Percentiles rank a stretch among this genome's conserved stretches.
phyloP scores from a whole-genome alignment of 1,284 basidiomycete genomes.

The Gyrodon tennesseensis region DNA sequence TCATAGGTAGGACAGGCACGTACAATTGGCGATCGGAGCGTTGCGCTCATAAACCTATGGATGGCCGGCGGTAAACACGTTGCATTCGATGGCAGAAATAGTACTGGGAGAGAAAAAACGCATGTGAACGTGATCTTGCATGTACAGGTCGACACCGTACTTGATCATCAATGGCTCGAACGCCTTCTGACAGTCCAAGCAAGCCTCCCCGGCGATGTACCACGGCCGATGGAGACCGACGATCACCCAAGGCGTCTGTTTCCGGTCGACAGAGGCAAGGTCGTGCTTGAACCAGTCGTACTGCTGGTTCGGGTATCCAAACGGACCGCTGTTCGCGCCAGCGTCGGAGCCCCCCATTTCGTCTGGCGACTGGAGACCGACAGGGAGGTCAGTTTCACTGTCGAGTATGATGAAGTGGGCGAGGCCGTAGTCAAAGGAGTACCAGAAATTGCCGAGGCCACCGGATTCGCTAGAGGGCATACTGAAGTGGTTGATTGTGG shows the following conservation, averaged over 20 bases:
- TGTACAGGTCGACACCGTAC: slow-evolving; percentile 40
- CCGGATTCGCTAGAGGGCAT: slow-evolving; percentile 40
- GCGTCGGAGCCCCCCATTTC: slow-evolving; percentile 26
- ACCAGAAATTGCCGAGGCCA: slow-evolving; percentile 40
- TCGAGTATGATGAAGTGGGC: slow-evolving; percentile 36
- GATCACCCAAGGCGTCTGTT: slow-evolving; percentile 37
- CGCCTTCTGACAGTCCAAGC: slow-evolving; percentile 36
- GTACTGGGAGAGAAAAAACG: background rate
- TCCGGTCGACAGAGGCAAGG: slow-evolving; percentile 35
- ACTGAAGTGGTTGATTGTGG: slow-evolving; percentile 36
- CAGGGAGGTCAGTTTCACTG: slow-evolving; percentile 35
- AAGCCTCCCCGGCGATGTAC: slow-evolving; percentile 31
- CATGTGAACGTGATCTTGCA: slow-evolving; percentile 39
- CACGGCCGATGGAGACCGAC: slow-evolving; percentile 40
- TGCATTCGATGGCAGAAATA: too few species aligned
- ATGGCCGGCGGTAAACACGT: background rate
- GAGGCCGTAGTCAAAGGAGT: slow-evolving; percentile 40
- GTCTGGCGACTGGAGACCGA: slow-evolving; percentile 36
- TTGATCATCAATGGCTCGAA: slow-evolving; percentile 41
- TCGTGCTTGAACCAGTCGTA: slow-evolving; percentile 37
- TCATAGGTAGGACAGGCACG: background rate
- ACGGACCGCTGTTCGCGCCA: slow-evolving; percentile 34
- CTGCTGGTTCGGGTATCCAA: slow-evolving; percentile 38
- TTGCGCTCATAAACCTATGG: slow-evolving; percentile 37
- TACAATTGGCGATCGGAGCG: slow-evolving; percentile 38